Evolutionary conservation across 2,329 filamentous ascomycete species (phyloP).

Genomic region (Aureobasidium lini): DNA sequence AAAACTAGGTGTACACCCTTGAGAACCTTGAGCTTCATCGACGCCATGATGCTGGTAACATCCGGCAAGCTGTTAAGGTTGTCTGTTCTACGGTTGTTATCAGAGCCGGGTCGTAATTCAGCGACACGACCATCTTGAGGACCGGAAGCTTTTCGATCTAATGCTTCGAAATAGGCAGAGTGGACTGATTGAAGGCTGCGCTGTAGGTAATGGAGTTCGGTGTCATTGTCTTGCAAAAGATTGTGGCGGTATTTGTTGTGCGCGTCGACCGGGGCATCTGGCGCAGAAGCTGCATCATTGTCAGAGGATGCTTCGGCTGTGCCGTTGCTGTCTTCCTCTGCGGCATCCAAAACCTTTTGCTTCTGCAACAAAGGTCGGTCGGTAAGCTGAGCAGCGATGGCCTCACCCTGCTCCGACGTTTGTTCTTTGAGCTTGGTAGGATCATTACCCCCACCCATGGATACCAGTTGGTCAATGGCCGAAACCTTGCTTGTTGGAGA

Average conservation of each 20-base stretch:
- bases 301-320: constrained; percentile 34
- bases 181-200: constrained; percentile 71
- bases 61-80: constrained; percentile 65
- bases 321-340: constrained; percentile 52
- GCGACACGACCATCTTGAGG: constrained; percentile 40
- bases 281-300: constrained; percentile 32
- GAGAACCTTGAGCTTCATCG: constrained; percentile 70
- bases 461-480: constrained; percentile 67
- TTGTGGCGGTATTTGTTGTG: constrained; percentile 55
- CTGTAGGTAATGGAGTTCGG: constrained; percentile 70
- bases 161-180: constrained; percentile 71
- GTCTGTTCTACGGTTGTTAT: constrained; percentile 40
- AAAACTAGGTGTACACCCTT: constrained; percentile 72
- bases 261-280: constrained; percentile 25
- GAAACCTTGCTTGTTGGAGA: constrained; percentile 37
- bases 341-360: constrained; percentile 80
- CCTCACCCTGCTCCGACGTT: constrained; percentile 76
- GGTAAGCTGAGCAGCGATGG: constrained; percentile 78
- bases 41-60: constrained; percentile 74
- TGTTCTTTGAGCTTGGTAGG: constrained; percentile 64
- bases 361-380: constrained; percentile 86
- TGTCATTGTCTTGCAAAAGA: constrained; percentile 79
- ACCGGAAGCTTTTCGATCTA: constrained; percentile 50
- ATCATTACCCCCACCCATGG: constrained; percentile 65
- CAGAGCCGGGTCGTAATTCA: constrained; percentile 45